Evolutionary conservation across 169 alveolate species (phyloP), one percentile per base, ranked within the genome.

Genomic region (Condylostoma magnum): DNA sequence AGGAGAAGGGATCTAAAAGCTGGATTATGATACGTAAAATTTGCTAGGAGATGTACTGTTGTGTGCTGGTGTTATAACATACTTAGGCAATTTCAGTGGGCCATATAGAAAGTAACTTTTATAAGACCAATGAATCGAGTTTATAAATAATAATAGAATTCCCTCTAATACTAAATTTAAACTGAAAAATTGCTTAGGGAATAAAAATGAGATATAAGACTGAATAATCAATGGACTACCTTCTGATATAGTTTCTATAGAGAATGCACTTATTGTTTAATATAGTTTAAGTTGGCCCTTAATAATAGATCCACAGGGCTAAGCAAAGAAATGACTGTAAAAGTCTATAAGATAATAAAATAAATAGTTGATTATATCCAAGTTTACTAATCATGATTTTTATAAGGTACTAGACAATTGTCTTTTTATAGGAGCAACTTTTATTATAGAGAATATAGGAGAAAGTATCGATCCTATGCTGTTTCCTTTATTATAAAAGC

Each of bases 171-270:
- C 77, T n/a, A 63, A 80, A 27, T 88, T 78, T 76, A 67, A 77
- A 5, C 79, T 87, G 22, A 86, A 82, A 68, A 84, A 83, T 38
- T 86, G 91, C 66, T 76, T 93, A 27, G 96, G 96, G 28, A 91
- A 90, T 66, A 94, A 95, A 20, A 93, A 92, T 76, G 85, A 93
- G 76, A 93, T 94, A 37, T 88, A 95, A 65, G 93, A 91, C 50
- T 95, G 99, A 97, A 87, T 87, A 50, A 76, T 88, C 48, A 85
- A 83, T 28, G 96, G 96, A 37, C 84, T 94, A 60, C 97, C 98
- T 0, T 84, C 90, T 8, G 96, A 94, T 79, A 71, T 82, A 53
- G 84, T 90, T 72, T 85, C 95, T 36, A 82, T 89, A 22, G 96
- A 94, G 84, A 94, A 94, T 56, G 94, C 94, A 15, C 91, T 94